Evolutionary conservation across 2,329 filamentous ascomycete genomes (phyloP).

Genomic region (Lecanicillium sp.): DNA sequence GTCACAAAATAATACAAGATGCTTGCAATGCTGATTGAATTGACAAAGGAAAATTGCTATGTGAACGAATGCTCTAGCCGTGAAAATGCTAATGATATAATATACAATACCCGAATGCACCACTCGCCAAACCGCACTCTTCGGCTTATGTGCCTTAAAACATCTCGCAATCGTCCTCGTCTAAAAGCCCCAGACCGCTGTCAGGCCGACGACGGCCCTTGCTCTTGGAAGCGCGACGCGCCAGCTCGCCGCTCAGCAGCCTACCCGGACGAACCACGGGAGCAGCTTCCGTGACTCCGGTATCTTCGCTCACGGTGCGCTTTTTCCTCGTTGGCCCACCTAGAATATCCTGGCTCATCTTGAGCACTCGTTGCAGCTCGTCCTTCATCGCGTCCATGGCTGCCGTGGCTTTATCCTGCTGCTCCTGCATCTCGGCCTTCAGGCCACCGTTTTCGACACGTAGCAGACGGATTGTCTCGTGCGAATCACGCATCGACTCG

Average conservation of each 20-base stretch:
- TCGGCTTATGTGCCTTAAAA: no score
- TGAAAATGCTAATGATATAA: no score
- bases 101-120: no score
- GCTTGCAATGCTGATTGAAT: no score
- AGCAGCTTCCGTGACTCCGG: not conserved
- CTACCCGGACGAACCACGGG: conserved; percentile 16
- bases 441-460: conserved; percentile 41
- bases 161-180: conserved; percentile 45
- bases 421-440: conserved; percentile 29
- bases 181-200: conserved; percentile 49
- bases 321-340: conserved; percentile 23
- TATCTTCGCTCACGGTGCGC: not conserved
- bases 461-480: conserved; percentile 40
- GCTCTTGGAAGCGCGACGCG: conserved; percentile 25
- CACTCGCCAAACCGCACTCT: no score
- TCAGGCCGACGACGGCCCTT: conserved; percentile 42
- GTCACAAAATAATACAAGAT: no score
- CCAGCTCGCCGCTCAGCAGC: conserved; percentile 24
- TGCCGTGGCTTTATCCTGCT: conserved; percentile 33
- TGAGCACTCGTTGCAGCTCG: conserved; percentile 44
- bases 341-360: conserved; percentile 41
- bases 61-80: no score
- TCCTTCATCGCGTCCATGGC: conserved; percentile 45
- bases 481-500: conserved; percentile 38
- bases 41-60: no score